Evolutionary conservation across 345 rosid genomes (phyloP).

Genomic region (Brassica incana): DNA sequence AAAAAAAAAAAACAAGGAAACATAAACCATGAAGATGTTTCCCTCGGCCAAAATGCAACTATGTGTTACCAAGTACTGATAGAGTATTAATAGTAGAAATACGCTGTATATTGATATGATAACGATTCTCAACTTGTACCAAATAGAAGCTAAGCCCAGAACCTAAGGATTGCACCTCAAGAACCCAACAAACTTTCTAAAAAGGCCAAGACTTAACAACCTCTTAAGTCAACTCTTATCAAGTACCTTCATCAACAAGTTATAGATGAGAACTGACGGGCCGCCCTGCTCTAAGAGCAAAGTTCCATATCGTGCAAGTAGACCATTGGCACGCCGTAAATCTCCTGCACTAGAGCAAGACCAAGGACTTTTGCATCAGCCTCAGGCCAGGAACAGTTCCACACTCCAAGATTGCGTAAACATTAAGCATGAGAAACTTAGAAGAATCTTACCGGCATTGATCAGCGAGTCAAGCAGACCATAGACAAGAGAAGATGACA

Average conservation of each 20-base stretch:
- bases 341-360: conserved; percentile 77
- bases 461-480: conserved; percentile 62
- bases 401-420: not conserved
- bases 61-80: not conserved
- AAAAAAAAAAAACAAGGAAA: conserved; percentile 14
- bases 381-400: not conserved
- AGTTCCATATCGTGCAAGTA: conserved; percentile 67
- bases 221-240: not conserved
- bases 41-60: not conserved
- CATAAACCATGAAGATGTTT: conserved; percentile 5
- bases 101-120: not conserved
- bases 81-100: not conserved
- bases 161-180: not conserved
- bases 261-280: conserved; percentile 54
- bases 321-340: conserved; percentile 75
- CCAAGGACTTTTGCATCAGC: conserved; percentile 27
- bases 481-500: conserved; percentile 58
- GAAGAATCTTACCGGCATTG: conserved; percentile 53
- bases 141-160: not conserved
- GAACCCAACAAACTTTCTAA: not conserved
- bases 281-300: conserved; percentile 56
- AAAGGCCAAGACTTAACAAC: not conserved
- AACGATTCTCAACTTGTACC: not conserved
- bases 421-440: not conserved
- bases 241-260: conserved; percentile 77